phyloP scores from a whole-genome alignment of 2,329 filamentous ascomycete genomes.

The Elsinoe australis region DNA sequence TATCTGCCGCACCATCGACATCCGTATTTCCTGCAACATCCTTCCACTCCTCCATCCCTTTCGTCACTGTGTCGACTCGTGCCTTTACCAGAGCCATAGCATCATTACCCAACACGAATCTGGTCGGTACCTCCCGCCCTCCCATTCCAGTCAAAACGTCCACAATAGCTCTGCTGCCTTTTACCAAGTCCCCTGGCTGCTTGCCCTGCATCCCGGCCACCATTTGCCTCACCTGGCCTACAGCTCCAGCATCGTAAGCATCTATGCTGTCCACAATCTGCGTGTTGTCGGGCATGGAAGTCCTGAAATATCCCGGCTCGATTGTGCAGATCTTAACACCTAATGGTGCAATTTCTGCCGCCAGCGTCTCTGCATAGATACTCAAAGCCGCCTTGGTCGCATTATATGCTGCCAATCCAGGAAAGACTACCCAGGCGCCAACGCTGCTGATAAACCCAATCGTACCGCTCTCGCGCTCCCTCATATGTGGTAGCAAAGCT shows the following conservation, averaged over 20 bases:
- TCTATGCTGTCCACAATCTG: slow-evolving; percentile 16
- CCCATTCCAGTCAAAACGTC: slow-evolving; percentile 47
- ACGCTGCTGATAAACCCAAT: slow-evolving; percentile 38
- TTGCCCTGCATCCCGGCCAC: slow-evolving; percentile 38
- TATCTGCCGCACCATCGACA: no score
- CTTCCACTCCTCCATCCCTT: slow-evolving; percentile 46
- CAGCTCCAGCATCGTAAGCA: slow-evolving; percentile 32
- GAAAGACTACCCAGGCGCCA: slow-evolving; percentile 37
- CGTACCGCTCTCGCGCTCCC: slow-evolving; percentile 21
- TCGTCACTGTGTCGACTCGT: slow-evolving; percentile 40
- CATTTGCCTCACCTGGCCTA: slow-evolving; percentile 28
- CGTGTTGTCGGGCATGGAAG: slow-evolving; percentile 38
- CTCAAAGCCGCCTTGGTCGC: slow-evolving; percentile 44
- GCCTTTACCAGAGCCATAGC: slow-evolving; percentile 29
- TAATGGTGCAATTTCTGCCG: slow-evolving; percentile 37
- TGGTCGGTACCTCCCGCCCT: slow-evolving; percentile 45
- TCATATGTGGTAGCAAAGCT: slow-evolving; percentile 24
- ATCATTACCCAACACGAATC: slow-evolving; percentile 51
- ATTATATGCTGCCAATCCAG: slow-evolving; percentile 34
- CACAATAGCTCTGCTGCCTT: slow-evolving; percentile 46
- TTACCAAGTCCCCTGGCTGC: slow-evolving; percentile 50
- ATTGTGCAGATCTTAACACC: slow-evolving; percentile 39
- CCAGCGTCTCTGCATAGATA: slow-evolving; percentile 40
- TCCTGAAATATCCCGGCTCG: slow-evolving; percentile 50
- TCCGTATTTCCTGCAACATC: slow-evolving; percentile 30